Base-by-base conservation (phyloP, 108 stramenopile genomes). In the Schizochytrium sp. region DNA sequence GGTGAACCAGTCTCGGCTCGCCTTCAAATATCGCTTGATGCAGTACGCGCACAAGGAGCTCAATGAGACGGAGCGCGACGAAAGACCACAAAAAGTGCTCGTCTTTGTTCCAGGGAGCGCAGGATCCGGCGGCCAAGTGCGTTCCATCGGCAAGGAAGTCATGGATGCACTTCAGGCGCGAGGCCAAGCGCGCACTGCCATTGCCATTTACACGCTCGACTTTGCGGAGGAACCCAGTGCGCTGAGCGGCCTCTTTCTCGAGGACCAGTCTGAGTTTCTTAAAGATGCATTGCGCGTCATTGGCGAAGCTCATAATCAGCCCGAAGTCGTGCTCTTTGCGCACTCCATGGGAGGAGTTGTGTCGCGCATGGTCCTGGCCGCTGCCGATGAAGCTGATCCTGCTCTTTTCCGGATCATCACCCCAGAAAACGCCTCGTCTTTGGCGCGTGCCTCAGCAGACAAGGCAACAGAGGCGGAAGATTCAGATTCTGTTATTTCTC, bases 271-370 rank as follows among this genome's bases (percentile, higher is more conserved):
- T 6, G 76, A 83, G 51, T 83, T 83, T 53, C 76, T 83, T 23
- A 47, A 83, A 16, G 76, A 83, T 23, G 19, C 48, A 18, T 4
- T 83, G 12, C 76, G 76, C 45, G 28, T 6, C 19, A 83, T 83
- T 34, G 76, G 51, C 19, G 76, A 47, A 12, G n/a, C 28, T 12
- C 76, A 83, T 23, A 34, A 83, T 3, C 45, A 83, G 48, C 76
- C 51, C 6, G 25, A 83, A 23, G 25, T 53, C 18, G 48, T 83
- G 0, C 51, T 83, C 48, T 83, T 83, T 83, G 76, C 19, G 6
- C 76, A 83, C 51, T 83, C 76, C 51, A 83, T 83, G 76, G 76
- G 76, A 6, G 76, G 76, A 19, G 76, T 83, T 18, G 76, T 83
- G 10, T 43, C 76, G 8, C 63, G 63, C 41, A 69, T 69, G 63